Evolutionary conservation across 495 filamentous ascomycete genomes (phyloP), one percentile per base, ranked within the genome.

Genomic region (Daldinia caldariorum): DNA sequence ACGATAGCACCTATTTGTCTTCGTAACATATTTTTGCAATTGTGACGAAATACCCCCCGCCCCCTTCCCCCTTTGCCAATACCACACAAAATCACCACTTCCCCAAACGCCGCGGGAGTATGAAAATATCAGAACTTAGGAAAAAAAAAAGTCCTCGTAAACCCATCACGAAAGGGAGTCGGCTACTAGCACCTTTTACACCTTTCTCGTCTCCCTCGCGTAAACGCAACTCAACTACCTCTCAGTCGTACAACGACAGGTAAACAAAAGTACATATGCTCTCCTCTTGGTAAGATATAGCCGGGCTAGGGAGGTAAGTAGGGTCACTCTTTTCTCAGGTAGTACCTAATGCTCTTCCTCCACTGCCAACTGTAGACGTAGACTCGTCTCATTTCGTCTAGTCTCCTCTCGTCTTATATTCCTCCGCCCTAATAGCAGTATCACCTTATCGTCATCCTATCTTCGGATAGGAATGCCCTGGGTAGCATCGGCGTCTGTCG

Each of bases 401-500:
- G 43, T 47, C 43, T 20, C 53, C 12, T 35, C 14, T 37, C 32
- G 37, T 56, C 53, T 4, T 56, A 14, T n/a, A 10, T 37, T n/a
- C 12, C 12, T 22, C 29, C 58, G 34, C 51, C 45, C 35, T 31
- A 20, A 9, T 9, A 22, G 57, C 37, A 51, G 38, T 18, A 10
- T 31, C 18, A 13, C 22, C 43, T 51, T 32, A 31, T 31, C 20
- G 10, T 37, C 34, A 8, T 39, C 67, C 66, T 79, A 83, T 78
- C 84, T 84, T 61, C 87, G 82, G 70, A 92, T 90, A 41, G 91
- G 90, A 55, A 93, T 84, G 22, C 84, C 87, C 76, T 89, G 85
- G 1, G 58, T 53, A 16, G 65, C 67, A 29, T 63, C 66, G n/a
- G 47, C 66, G 13, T 71, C 67, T 7, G 39, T 4, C 14, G 50